Percentiles rank a stretch among this genome's conserved stretches.
These are phyloP conservation scores for Cudoniella acicularis DNA, from an alignment of 495 filamentous ascomycete species.

Conservation along the genomic window DNA sequence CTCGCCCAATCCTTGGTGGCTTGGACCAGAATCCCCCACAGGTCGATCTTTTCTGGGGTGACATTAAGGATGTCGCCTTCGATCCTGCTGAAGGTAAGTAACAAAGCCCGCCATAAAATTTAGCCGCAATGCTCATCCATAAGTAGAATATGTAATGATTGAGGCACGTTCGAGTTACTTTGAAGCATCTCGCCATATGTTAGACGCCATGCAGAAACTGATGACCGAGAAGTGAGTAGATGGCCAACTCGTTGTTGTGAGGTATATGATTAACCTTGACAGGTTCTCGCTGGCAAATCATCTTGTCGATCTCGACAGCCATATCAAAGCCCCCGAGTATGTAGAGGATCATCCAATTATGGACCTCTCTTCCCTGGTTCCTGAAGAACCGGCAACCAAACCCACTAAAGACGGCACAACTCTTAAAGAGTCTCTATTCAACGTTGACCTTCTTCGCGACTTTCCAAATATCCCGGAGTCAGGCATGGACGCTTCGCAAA, in stretches of 20 bases:
- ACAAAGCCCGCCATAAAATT: not conserved
- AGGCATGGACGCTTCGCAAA: slow-evolving; percentile 55
- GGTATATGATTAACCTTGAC: not conserved
- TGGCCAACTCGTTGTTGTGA: no score
- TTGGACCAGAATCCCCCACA: slow-evolving; percentile 56
- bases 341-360: slow-evolving; percentile 40
- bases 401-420: not conserved
- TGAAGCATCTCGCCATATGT: slow-evolving; percentile 56
- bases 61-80: slow-evolving; percentile 48
- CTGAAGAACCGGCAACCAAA: not conserved
- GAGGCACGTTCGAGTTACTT: slow-evolving; percentile 57
- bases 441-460: slow-evolving; percentile 42
- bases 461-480: slow-evolving; percentile 44
- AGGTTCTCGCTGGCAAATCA: slow-evolving; percentile 59
- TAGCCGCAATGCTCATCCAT: not conserved
- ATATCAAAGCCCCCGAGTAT: slow-evolving; percentile 45
- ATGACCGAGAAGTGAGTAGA: slow-evolving; percentile 52
- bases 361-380: slow-evolving; percentile 38
- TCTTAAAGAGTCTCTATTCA: slow-evolving; percentile 13
- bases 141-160: slow-evolving; percentile 60
- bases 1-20: slow-evolving; percentile 43
- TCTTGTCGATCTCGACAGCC: slow-evolving; percentile 44
- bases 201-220: slow-evolving; percentile 60
- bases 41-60: slow-evolving; percentile 62
- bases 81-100: slow-evolving; percentile 44